These are phyloP conservation scores for Pyrus betulifolia DNA, from an alignment of 306 rosid species.

Conservation along the genomic window DNA sequence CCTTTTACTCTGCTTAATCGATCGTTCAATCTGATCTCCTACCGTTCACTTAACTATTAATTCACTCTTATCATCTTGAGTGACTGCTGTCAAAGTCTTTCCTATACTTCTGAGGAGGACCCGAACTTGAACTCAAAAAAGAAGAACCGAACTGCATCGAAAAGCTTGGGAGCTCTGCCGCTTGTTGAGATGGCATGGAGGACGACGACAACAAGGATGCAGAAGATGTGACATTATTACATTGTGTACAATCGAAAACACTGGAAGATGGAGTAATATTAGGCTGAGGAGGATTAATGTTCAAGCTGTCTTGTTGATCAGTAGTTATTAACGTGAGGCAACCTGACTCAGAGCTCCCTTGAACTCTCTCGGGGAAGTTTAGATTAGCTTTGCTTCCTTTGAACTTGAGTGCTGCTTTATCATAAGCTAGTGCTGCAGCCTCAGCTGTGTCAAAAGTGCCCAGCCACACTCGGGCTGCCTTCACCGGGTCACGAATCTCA, in stretches of 20 bases:
- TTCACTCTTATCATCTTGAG: not conserved
- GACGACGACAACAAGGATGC: conserved; percentile 16
- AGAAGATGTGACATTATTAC: conserved; percentile 1
- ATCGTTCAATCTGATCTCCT: not conserved
- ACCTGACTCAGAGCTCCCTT: conserved; percentile 11
- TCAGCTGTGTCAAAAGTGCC: conserved; percentile 85
- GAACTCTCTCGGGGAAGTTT: conserved; percentile 80
- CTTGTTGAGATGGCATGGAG: conserved; percentile 19
- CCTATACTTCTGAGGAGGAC: conserved; percentile 24
- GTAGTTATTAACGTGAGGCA: not conserved
- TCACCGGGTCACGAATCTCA: conserved; percentile 81
- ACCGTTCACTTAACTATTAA: not conserved
- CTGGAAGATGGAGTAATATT: not conserved
- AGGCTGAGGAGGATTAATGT: not conserved
- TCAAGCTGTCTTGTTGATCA: not conserved
- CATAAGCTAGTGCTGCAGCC: conserved; percentile 78
- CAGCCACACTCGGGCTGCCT: conserved; percentile 80
- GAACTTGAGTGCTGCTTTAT: conserved; percentile 77
- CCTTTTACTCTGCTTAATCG: not conserved
- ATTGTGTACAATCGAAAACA: not conserved
- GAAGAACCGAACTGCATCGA: conserved; percentile 42
- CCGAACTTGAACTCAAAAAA: conserved; percentile 16
- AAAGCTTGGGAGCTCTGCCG: conserved; percentile 22
- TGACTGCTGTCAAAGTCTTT: conserved; percentile 19
- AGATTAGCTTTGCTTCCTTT: conserved; percentile 94